Base-by-base conservation (phyloP, 2,329 filamentous ascomycete species). In the Teratosphaeria pseudoeucalypti region DNA sequence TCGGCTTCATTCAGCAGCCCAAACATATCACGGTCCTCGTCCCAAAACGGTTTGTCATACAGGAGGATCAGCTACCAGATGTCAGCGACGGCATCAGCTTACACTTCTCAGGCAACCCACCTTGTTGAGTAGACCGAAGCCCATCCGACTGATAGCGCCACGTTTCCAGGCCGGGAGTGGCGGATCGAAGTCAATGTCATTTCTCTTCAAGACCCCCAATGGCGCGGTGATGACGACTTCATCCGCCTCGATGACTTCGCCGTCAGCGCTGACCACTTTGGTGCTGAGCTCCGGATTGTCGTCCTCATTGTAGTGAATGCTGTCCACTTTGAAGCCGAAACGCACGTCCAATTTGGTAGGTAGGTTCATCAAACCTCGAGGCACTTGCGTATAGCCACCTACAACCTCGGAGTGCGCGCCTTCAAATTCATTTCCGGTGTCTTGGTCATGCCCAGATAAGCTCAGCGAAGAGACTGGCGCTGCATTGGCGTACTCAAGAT, bases 361-460 rank as follows among this genome's bases (percentile, higher is more conserved):
- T 55, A 86, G 85, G 56, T 88, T 84, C 75, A 89, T 86, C 7
- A 99, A 76, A 2, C 92, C 94, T 65, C 90, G 85, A n/a, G 92
- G 89, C 53, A 99, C 85, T 69, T 92, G 90, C 66, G 95, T 91
- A 70, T 97, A 99, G 1, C 94, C 94, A 49, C 95, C 94, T 29
- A 95, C 82, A 3, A 99, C 85, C 82, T 96, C 92, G 1, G 90
- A 90, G 72, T 99, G 95, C 62, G 89, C 86, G 6, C 94, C 94
- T 72, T 96, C 92, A 77, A 95, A 99, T 71, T 99, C 94, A 67
- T 99, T 96, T 0, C 94, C 94, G 56, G 92, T 91, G 70, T 99
- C 95, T 68, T 99, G 91, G 73, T 99, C 95, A 90, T 95, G 97
- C 0, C 92, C 87, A 7, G 87, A 85, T 14, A 99, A 82, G 72